Evolutionary conservation across 2,329 filamentous ascomycete species (phyloP).

Genomic region (Arthrobotrys entomopaga): DNA sequence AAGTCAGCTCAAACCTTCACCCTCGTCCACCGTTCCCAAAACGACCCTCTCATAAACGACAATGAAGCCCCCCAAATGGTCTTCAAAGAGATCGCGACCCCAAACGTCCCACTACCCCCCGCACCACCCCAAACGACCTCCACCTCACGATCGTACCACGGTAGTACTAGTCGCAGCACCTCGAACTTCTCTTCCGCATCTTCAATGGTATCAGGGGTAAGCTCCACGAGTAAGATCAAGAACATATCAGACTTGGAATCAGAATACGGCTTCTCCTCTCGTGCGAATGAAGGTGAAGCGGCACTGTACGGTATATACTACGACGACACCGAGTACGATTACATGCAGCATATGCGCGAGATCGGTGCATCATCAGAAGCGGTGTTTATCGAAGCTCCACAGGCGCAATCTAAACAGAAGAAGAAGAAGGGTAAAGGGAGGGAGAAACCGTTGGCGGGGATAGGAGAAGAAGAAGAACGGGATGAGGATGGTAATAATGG

Average conservation of each 20-base stretch:
- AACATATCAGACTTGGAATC: slow-evolving; percentile 78
- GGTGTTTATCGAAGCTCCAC: slow-evolving; percentile 79
- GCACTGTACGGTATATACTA: slow-evolving; percentile 93
- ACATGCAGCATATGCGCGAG: slow-evolving; percentile 98
- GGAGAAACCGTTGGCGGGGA: slow-evolving; percentile 4
- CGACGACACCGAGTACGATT: slow-evolving; percentile 96
- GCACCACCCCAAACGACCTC: slow-evolving; percentile 7
- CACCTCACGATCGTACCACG: slow-evolving; percentile 8
- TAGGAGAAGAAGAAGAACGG: slow-evolving; percentile 30
- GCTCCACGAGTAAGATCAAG: slow-evolving; percentile 67
- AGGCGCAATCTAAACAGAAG: slow-evolving; percentile 68
- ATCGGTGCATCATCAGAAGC: slow-evolving; percentile 76
- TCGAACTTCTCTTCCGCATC: slow-evolving; percentile 46
- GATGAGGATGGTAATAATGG: slow-evolving; percentile 67
- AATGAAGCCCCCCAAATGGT: slow-evolving; percentile 87
- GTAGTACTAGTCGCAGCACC: not conserved
- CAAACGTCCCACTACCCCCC: slow-evolving; percentile 59
- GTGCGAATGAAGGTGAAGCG: slow-evolving; percentile 93
- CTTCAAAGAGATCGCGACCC: slow-evolving; percentile 73
- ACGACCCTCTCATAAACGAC: slow-evolving; percentile 97
- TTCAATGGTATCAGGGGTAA: slow-evolving; percentile 66
- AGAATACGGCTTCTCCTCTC: slow-evolving; percentile 76
- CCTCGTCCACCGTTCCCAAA: slow-evolving; percentile 93
- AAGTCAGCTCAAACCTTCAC: slow-evolving; percentile 92
- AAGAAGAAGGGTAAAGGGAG: slow-evolving; percentile 66